Evolutionary conservation across 495 filamentous ascomycete species (phyloP), one percentile per base, ranked within the genome.

Genomic region (Bacidia gigantensis): DNA sequence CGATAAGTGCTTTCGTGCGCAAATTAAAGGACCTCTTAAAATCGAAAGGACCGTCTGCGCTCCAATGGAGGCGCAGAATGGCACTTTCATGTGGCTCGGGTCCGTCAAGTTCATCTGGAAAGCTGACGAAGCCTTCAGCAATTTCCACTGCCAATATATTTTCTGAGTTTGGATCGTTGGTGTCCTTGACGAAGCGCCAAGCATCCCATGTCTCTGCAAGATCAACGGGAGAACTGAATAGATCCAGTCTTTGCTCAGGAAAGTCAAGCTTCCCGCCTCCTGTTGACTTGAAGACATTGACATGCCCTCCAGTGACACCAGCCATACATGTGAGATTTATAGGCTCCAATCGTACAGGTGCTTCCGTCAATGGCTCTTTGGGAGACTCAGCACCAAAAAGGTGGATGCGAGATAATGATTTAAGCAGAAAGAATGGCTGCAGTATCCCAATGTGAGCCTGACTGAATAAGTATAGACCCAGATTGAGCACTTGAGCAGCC

Each of bases 151-250:
- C 41, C 7, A 9, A 44, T 44, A 18, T 18, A 18, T 22, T 5
- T 17, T 44, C 7, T 22, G 7, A 5, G 5, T 17, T 9, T 17
- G 17, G 17, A 5, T 18, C 18, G 9, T 5, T 44, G 7, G 17
- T 17, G 18, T 44, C 41, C 41, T 9, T 44, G 41, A 44, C 18
- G 7, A 44, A 17, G 5, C 41, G 41, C 5, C 7, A 22, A 22
- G 21, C 41, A 44, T 44, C 41, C 41, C 41, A 44, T 18, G 41
- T 44, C 41, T 44, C 41, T 44, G 41, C 41, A 22, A 44, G 5
- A 22, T 22, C 21, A 5, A 22, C 17, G 18, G 41, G 41, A 44
- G 41, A 44, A 44, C n/a, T 17, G 14, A 44, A 18, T 18, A 44
- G 41, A 22, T 44, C 41, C 5, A 18, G 17, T 9, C 7, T 17